These are phyloP conservation scores for Halophytophthora polymorphica DNA, from an alignment of 352 stramenopile species.

Conservation along the genomic window DNA sequence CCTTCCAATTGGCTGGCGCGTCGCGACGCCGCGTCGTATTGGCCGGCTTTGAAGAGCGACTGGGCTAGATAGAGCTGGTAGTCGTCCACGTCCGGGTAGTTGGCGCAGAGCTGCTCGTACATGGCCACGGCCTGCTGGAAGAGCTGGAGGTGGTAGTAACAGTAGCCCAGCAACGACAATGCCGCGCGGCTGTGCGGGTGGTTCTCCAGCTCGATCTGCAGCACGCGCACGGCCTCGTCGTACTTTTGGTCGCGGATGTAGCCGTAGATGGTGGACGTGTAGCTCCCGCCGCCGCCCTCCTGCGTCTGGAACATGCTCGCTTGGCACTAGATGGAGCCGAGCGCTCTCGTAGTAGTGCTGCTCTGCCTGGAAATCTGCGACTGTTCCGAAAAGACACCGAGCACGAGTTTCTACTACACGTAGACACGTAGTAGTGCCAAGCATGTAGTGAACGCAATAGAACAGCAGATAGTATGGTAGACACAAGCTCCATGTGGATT, in stretches of 20 bases:
- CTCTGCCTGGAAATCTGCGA: constrained; percentile 12
- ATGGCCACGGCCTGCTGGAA: constrained; percentile 88
- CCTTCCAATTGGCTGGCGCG: constrained; percentile 81
- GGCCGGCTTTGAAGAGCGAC: constrained; percentile 90
- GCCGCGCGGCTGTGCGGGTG: constrained; percentile 90
- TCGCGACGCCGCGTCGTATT: constrained; percentile 77
- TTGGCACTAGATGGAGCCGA: not conserved
- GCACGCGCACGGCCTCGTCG: constrained; percentile 89
- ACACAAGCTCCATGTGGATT: no score
- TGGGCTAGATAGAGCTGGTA: constrained; percentile 96
- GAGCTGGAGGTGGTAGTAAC: constrained; percentile 96
- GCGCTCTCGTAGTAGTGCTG: not conserved
- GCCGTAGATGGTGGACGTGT: constrained; percentile 94
- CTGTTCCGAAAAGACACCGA: constrained; percentile 27
- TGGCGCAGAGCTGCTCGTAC: constrained; percentile 93
- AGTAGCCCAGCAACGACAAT: constrained; percentile 96
- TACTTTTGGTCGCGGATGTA: constrained; percentile 95
- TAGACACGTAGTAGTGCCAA: no score
- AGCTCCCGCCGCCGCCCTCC: constrained; percentile 67
- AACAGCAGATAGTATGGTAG: no score
- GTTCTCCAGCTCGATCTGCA: constrained; percentile 92
- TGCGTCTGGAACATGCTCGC: constrained; percentile 59
- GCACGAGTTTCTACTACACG: no score
- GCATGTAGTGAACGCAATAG: no score
- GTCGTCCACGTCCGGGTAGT: constrained; percentile 93